These are phyloP conservation scores for Exserohilum rostratum DNA, from an alignment of 2,329 filamentous ascomycete species.

Conservation along the genomic window DNA sequence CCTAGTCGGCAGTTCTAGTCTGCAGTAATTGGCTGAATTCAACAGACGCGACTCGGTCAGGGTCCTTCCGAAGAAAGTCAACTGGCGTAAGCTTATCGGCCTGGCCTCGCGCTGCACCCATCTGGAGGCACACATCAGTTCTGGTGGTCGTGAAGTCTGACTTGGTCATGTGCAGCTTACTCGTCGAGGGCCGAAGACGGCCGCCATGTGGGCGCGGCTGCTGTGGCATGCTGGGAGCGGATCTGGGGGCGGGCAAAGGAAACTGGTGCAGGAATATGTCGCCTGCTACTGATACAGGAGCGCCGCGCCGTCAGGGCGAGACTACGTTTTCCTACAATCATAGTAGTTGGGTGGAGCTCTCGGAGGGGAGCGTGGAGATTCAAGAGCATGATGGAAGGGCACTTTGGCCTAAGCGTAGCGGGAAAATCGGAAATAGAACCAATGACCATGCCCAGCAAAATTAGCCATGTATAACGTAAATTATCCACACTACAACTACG, in stretches of 20 bases:
- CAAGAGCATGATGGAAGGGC: constrained; percentile 8
- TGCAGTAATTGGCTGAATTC: constrained; percentile 96
- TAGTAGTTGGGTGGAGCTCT: constrained; percentile 26
- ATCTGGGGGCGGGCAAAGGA: background rate
- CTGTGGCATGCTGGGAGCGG: constrained; percentile 33
- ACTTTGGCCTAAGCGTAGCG: background rate
- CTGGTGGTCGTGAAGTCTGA: background rate
- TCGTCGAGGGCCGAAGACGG: constrained; percentile 66
- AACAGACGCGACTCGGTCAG: constrained; percentile 88
- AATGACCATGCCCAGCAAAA: no score
- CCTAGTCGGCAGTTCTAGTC: constrained; percentile 89
- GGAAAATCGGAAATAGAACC: no score
- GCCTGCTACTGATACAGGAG: background rate
- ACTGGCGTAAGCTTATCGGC: constrained; percentile 93
- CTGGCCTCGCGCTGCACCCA: constrained; percentile 92
- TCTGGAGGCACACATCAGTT: constrained; percentile 54
- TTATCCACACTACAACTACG: no score
- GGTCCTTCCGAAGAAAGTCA: constrained; percentile 96
- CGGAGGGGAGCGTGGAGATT: constrained; percentile 20
- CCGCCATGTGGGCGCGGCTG: constrained; percentile 61
- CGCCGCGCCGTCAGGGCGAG: constrained; percentile 11
- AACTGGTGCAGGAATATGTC: background rate
- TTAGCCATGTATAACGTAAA: no score
- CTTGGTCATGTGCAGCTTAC: constrained; percentile 46
- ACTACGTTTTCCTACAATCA: constrained; percentile 18